A percentile compares a stretch with the other conserved stretches of the same genome.
Evolutionary conservation across 2,329 filamentous ascomycete genomes (phyloP).

Genomic region (Aspergillus uvarum): DNA sequence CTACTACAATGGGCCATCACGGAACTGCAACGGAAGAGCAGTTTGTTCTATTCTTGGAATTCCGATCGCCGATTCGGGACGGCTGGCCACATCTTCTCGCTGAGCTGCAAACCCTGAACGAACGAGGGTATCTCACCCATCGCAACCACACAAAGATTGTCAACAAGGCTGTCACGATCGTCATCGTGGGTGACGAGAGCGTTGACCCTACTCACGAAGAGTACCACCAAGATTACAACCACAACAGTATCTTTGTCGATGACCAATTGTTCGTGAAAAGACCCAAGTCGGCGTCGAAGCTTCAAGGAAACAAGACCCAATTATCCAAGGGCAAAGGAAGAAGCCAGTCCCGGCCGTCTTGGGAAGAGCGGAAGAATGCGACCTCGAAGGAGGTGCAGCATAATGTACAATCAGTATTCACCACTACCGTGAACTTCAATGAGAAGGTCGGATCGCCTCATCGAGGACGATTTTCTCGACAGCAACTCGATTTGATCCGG

Average conservation of each 20-base stretch:
- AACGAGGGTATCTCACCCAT: slow-evolving; percentile 26
- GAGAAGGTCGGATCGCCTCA: slow-evolving; percentile 16
- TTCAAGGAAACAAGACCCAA: neutral
- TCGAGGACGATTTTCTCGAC: slow-evolving; percentile 18
- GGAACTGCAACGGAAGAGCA: slow-evolving; percentile 1
- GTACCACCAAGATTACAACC: neutral
- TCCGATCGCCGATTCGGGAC: slow-evolving; percentile 17
- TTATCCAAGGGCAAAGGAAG: neutral
- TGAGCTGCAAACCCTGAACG: slow-evolving; percentile 21
- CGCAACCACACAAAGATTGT: slow-evolving; percentile 23
- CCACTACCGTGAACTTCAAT: slow-evolving; percentile 17
- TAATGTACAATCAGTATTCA: neutral
- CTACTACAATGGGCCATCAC: neutral
- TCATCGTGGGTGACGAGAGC: slow-evolving; percentile 19
- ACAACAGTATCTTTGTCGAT: slow-evolving; percentile 1
- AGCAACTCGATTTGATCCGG: slow-evolving; percentile 20
- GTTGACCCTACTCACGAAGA: neutral
- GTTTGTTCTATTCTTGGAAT: slow-evolving; percentile 28
- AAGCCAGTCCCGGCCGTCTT: neutral
- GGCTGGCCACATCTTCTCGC: slow-evolving; percentile 21
- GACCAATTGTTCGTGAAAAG: neutral
- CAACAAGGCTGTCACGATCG: slow-evolving; percentile 27
- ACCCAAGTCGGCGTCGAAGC: neutral
- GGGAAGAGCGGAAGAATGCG: neutral
- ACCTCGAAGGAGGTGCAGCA: neutral